phyloP scores from a whole-genome alignment of 768 basidiomycete species.

The Lyophyllum shimeji region DNA sequence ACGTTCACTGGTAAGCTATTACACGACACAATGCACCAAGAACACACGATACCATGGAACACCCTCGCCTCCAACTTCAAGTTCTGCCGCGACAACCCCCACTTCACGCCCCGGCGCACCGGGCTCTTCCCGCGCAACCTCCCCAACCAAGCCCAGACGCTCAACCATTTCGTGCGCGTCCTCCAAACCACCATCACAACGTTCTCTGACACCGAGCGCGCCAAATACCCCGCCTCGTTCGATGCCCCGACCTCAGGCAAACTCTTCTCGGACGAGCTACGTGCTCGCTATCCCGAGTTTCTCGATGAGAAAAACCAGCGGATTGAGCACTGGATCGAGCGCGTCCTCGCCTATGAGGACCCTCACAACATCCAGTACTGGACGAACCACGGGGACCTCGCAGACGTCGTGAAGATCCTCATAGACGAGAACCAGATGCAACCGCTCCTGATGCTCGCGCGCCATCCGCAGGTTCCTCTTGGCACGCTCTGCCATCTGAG shows the following conservation, averaged over 20 bases:
- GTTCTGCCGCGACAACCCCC: constrained; percentile 29
- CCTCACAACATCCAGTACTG: constrained; percentile 12
- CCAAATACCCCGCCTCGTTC: constrained; percentile 24
- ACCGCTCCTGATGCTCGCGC: constrained; percentile 33
- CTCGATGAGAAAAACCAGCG: constrained; percentile 29
- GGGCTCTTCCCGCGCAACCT: constrained; percentile 25
- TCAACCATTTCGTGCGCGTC: constrained; percentile 33
- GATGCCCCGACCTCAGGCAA: constrained; percentile 15
- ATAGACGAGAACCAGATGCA: constrained; percentile 31
- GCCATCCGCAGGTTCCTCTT: constrained; percentile 33
- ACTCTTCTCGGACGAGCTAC: constrained; percentile 31
- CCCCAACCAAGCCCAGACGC: constrained; percentile 20
- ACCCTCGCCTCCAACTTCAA: constrained; percentile 31
- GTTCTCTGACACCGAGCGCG: constrained; percentile 37
- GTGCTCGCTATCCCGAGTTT: constrained; percentile 26
- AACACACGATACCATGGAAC: constrained; percentile 40
- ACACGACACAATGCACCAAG: constrained; percentile 34
- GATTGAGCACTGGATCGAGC: constrained; percentile 32
- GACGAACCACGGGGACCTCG: constrained; percentile 25
- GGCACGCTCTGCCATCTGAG: constrained; percentile 19
- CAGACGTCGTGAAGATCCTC: constrained; percentile 35
- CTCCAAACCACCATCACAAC: constrained; percentile 25
- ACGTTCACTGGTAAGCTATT: too few species aligned
- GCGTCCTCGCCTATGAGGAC: constrained; percentile 1
- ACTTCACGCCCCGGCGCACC: constrained; percentile 26